Base-by-base conservation (phyloP, 345 rosid genomes). In the Dovyalis caffra region DNA sequence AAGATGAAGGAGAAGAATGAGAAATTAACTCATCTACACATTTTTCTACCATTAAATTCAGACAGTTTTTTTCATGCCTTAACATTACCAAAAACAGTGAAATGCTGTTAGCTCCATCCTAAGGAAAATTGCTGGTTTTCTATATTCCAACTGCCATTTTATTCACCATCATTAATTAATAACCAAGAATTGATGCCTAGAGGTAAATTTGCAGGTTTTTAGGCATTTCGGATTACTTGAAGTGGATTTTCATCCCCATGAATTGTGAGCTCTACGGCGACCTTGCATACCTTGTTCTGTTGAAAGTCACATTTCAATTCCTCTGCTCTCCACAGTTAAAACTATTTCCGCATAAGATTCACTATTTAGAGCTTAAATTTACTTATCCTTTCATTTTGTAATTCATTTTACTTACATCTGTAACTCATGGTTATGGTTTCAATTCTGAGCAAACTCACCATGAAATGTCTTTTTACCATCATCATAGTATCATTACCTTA, bases 61-160 rank as follows among this genome's bases (percentile, higher is more conserved):
- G 31, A 11, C 26, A 56, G 8, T 49, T 70, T 47, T 32, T 14
- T 51, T 49, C 9, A 68, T 45, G 57, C 38, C 25, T 47, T 28
- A 33, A 40, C 33, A 66, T 31, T 6, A 66, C 43, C 43, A 15
- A 32, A 26, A 5, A 33, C n/a, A 34, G 14, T 28, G 56, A 73
- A 63, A 56, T 47, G 64, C 45, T 2, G 35, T 57, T 26, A 49
- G 12, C 64, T 78, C 45, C 74, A 68, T n/a, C 38, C 57, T 37
- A 71, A 66, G 20, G 45, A 34, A 53, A 61, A 20, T 32, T 34
- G 47, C 21, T 28, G 6, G 26, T 38, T 21, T 18, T 8, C 31
- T 66, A 35, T 58, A 14, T 35, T 25, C 26, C 10, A 8, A 53
- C 0, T 53, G 60, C n/a, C 60, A 8, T 53, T 53, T 53, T n/a